Evolutionary conservation across 164 flowering plant species (phyloP).

Genomic region (Tetracentron sinense): DNA sequence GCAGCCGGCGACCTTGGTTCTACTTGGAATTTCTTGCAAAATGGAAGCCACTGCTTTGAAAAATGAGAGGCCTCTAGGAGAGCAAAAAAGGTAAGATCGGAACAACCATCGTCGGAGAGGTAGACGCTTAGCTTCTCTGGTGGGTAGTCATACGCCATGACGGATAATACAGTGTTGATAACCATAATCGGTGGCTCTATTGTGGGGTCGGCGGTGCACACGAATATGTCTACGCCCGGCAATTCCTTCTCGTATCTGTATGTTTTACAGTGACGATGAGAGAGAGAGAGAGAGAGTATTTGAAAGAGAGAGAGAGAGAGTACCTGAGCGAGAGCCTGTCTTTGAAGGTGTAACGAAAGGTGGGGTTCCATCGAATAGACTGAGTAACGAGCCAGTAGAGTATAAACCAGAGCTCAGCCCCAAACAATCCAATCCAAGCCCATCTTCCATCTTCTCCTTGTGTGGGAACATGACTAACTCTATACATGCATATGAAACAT

Average conservation of each 20-base stretch:
- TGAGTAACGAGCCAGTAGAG: slow-evolving; percentile 48
- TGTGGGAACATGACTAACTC: slow-evolving; percentile 26
- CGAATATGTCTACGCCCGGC: too few relatives aligned
- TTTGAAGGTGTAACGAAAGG: slow-evolving; percentile 34
- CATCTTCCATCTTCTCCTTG: slow-evolving; percentile 15
- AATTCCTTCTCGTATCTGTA: too few relatives aligned
- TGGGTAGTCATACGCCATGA: too few relatives aligned
- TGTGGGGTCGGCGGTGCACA: too few relatives aligned
- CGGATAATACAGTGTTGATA: too few relatives aligned
- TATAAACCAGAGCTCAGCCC: slow-evolving; percentile 46
- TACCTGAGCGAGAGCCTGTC: slow-evolving; percentile 28
- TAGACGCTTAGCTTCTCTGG: too few relatives aligned
- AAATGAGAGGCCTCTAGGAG: slow-evolving; percentile 30
- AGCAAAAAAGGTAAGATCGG: slow-evolving; percentile 32
- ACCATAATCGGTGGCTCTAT: slow-evolving; percentile 32
- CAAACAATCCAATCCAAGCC: slow-evolving; percentile 37
- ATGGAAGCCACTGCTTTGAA: too few relatives aligned
- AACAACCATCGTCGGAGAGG: too few relatives aligned
- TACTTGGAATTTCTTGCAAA: too few relatives aligned
- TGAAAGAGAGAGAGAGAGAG: background rate
- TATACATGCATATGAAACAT: slow-evolving; percentile 35
- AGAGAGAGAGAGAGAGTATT: too few relatives aligned
- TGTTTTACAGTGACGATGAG: slow-evolving; percentile 28
- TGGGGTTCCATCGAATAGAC: slow-evolving; percentile 32
- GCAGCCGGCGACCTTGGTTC: too few relatives aligned